Evolutionary conservation across 345 rosid species (phyloP).

Genomic region (Cochlearia excelsa): DNA sequence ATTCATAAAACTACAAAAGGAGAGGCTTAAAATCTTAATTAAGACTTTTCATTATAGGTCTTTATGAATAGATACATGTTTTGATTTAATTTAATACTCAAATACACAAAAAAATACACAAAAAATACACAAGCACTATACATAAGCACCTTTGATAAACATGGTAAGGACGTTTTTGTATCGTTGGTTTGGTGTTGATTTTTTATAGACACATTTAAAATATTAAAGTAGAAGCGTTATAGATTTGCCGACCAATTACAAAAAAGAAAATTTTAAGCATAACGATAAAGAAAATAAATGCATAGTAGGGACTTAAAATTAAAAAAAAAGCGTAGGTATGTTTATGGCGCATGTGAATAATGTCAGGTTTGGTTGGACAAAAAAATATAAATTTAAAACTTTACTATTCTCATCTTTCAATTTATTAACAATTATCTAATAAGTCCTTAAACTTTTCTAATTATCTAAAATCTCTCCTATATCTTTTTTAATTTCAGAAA

Average conservation of each 20-base stretch:
- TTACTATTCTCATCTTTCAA: no score
- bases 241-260: slow-evolving; percentile 23
- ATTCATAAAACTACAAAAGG: no score
- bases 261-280: not conserved
- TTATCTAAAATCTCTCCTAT: not conserved
- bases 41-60: no score
- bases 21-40: no score
- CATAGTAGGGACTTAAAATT: slow-evolving; percentile 13
- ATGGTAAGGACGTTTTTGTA: slow-evolving; percentile 2
- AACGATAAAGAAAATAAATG: slow-evolving; percentile 16
- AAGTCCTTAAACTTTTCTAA: not conserved
- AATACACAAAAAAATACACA: no score
- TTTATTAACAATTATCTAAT: not conserved
- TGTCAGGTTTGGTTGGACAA: slow-evolving; percentile 29
- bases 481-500: slow-evolving; percentile 30
- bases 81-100: no score
- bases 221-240: slow-evolving; percentile 2
- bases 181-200: slow-evolving; percentile 9
- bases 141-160: no score
- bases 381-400: not conserved
- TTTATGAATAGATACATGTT: no score
- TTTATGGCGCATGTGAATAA: slow-evolving; percentile 33
- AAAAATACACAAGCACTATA: no score
- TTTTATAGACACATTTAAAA: not conserved
- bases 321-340: not conserved